A percentile compares a stretch with the other conserved stretches of the same genome.
Conservation (phyloP, 2,329 filamentous ascomycete genomes). For the Alternaria sp. region DNA sequence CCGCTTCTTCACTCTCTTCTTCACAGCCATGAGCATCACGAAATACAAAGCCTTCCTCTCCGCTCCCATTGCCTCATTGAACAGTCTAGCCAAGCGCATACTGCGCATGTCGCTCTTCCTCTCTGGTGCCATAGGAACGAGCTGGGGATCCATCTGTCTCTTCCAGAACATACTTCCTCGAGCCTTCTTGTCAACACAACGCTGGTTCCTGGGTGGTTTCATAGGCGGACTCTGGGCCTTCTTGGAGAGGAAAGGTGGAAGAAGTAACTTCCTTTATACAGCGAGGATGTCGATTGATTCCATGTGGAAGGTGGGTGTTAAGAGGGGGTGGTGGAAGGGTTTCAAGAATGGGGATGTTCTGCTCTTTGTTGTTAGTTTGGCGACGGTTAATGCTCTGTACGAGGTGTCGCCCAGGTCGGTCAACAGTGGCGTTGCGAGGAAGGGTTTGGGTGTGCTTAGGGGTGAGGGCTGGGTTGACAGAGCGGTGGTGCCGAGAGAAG, state of each 20-base stretch:
- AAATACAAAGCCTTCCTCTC: constrained; percentile 72
- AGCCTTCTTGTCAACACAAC: constrained; percentile 75
- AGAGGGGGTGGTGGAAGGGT: constrained; percentile 85
- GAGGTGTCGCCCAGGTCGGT: constrained; percentile 74
- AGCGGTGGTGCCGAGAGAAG: constrained; percentile 25
- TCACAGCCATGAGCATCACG: constrained; percentile 73
- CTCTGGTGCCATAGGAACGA: constrained; percentile 81
- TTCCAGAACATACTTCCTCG: constrained; percentile 82
- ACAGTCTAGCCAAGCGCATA: constrained; percentile 69
- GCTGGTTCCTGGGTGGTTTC: constrained; percentile 90
- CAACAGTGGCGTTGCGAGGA: constrained; percentile 70
- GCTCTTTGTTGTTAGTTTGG: constrained; percentile 80
- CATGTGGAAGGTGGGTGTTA: constrained; percentile 91
- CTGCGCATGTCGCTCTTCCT: constrained; percentile 78
- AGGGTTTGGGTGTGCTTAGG: constrained; percentile 74
- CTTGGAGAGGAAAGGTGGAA: constrained; percentile 66
- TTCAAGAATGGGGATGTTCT: constrained; percentile 82
- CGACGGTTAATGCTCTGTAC: constrained; percentile 77
- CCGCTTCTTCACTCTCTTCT: constrained; percentile 78
- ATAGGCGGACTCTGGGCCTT: constrained; percentile 85
- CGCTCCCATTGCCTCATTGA: constrained; percentile 71
- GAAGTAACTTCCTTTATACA: constrained; percentile 77
- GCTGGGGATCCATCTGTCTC: constrained; percentile 89
- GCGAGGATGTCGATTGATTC: constrained; percentile 80
- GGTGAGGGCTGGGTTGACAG: constrained; percentile 80